Evolutionary conservation across 2,329 filamentous ascomycete genomes (phyloP).

Genomic region (Paraphoma sp.): DNA sequence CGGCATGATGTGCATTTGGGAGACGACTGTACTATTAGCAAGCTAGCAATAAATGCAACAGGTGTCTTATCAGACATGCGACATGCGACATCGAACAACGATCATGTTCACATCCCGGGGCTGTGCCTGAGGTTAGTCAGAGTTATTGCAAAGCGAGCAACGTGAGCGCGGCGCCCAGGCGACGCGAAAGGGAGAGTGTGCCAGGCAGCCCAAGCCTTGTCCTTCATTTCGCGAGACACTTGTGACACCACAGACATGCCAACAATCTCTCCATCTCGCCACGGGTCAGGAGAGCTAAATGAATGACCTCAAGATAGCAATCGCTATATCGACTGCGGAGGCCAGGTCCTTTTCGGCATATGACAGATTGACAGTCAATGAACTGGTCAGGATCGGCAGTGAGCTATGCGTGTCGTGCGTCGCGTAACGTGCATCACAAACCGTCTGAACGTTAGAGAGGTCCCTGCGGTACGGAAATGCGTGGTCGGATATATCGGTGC

Average conservation of each 20-base stretch:
- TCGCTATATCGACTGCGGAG: neutral
- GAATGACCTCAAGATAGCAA: neutral
- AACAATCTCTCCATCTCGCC: slow-evolving; percentile 2
- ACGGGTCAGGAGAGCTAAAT: neutral
- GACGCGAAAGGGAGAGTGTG: neutral
- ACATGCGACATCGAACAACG: too few relatives aligned
- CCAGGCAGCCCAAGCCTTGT: slow-evolving; percentile 7
- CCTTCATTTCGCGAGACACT: slow-evolving; percentile 8
- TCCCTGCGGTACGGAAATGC: slow-evolving; percentile 2
- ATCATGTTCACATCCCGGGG: too few relatives aligned
- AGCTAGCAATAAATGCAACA: too few relatives aligned
- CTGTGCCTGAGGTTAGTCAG: neutral
- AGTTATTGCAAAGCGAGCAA: neutral
- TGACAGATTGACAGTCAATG: neutral
- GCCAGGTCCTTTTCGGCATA: slow-evolving; percentile 6
- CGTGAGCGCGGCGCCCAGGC: neutral
- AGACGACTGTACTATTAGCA: too few relatives aligned
- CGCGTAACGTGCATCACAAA: slow-evolving; percentile 9
- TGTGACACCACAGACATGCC: slow-evolving; percentile 18
- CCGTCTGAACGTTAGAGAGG: slow-evolving; percentile 1
- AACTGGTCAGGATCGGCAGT: neutral
- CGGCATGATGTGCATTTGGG: too few relatives aligned
- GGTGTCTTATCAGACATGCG: too few relatives aligned
- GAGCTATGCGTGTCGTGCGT: slow-evolving; percentile 5
- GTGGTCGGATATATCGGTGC: slow-evolving; percentile 15